These are phyloP conservation scores for Magnusiomyces suaveolens DNA, from an alignment of 1,139 yeast genomes.

Conservation along the genomic window DNA sequence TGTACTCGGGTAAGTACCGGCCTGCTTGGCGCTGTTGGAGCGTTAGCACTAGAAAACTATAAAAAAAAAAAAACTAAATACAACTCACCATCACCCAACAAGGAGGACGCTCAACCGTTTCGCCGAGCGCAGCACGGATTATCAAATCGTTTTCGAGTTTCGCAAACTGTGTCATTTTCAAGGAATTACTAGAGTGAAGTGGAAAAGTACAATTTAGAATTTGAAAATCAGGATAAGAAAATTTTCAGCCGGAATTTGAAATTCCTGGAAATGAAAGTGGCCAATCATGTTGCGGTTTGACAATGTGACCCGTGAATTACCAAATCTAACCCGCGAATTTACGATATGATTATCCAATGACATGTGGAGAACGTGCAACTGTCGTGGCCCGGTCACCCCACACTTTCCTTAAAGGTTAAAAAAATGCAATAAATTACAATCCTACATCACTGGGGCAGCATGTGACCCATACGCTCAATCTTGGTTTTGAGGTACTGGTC, in stretches of 20 bases:
- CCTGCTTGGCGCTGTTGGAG: slow-evolving; percentile 62
- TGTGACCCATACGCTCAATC: slow-evolving; percentile 94
- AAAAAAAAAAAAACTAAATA: not conserved
- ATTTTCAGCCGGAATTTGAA: too few species aligned
- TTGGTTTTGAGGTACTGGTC: slow-evolving; percentile 90
- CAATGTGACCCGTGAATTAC: too few species aligned
- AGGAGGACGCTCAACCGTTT: slow-evolving; percentile 91
- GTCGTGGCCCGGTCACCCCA: too few species aligned
- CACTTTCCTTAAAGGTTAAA: too few species aligned
- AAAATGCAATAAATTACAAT: not conserved
- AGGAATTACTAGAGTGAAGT: too few species aligned
- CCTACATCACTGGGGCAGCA: not conserved
- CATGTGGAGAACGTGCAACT: too few species aligned
- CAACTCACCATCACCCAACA: slow-evolving; percentile 84
- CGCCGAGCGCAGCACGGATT: slow-evolving; percentile 74
- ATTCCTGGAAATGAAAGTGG: too few species aligned
- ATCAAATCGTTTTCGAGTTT: slow-evolving; percentile 76
- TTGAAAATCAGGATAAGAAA: too few species aligned
- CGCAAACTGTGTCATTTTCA: slow-evolving; percentile 17
- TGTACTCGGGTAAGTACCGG: slow-evolving; percentile 63
- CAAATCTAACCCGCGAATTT: too few species aligned
- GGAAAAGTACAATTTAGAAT: too few species aligned
- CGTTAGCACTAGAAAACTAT: not conserved
- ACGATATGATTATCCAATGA: too few species aligned
- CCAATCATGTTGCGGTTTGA: too few species aligned